Conservation (phyloP, 176 grass and related monocot genomes). For the Zea mays region Zm-B73-REFERENCE-NAM-5.0 NC_050100.1:10282501-10283000, state of each 20-base stretch:
- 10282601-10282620: neutral
- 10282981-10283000: constrained; percentile 88
- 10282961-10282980: constrained; percentile 97
- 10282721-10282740: constrained; percentile 16
- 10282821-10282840: neutral
- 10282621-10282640: constrained; percentile 94
- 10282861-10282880: constrained; percentile 15
- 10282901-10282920: neutral
- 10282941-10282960: constrained; percentile 65
- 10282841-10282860: neutral
- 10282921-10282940: constrained; percentile 8
- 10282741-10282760: neutral
- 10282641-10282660: constrained; percentile 88
- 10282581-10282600: neutral
- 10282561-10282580: neutral
- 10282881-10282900: neutral
- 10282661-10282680: constrained; percentile 92
- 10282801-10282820: constrained; percentile 8
- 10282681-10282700: constrained; percentile 83
- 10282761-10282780: neutral
- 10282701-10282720: constrained; percentile 68
- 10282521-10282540: neutral
- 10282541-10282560: neutral
- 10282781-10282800: neutral
- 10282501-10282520: neutral